Percentiles rank a stretch among this genome's conserved stretches.
These are phyloP conservation scores for Phytophthora parvispora DNA, from an alignment of 352 stramenopile species.

Conservation along the genomic window DNA sequence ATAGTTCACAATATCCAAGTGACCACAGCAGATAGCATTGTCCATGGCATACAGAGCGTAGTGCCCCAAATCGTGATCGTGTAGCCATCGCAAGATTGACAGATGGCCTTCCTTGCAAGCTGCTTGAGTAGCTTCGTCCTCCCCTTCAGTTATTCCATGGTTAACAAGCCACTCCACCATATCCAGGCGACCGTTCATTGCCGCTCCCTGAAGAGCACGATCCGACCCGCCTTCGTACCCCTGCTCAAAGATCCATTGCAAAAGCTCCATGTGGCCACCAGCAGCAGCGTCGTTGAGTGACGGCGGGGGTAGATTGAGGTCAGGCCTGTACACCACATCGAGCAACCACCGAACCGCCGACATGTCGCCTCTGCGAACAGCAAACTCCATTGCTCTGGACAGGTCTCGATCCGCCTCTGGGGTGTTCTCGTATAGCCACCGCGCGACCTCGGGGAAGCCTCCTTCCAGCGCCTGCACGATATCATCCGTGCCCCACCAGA, in stretches of 20 bases:
- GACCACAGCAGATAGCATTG: conserved; percentile 1
- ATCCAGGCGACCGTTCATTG: conserved; percentile 11
- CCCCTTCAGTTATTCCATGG: conserved; percentile 3
- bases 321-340: conserved; percentile 10
- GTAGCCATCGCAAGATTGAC: conserved; percentile 9
- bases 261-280: conserved; percentile 14
- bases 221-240: not conserved
- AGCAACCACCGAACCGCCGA: conserved; percentile 9
- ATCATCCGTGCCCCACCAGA: conserved; percentile 23
- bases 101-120: conserved; percentile 7
- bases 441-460: not conserved
- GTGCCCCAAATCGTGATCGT: not conserved
- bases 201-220: conserved; percentile 5
- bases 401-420: not conserved
- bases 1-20: conserved; percentile 19
- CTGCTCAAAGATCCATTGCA: conserved; percentile 16
- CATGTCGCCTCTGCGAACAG: not conserved
- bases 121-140: not conserved
- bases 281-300: conserved; percentile 18
- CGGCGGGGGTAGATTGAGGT: not conserved
- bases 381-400: conserved; percentile 7
- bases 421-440: conserved; percentile 21
- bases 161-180: conserved; percentile 14
- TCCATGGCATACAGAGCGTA: conserved; percentile 13
- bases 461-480: conserved; percentile 8